Evolutionary conservation across 2,329 filamentous ascomycete genomes (phyloP).

Genomic region (Ceratocystis colombiana): DNA sequence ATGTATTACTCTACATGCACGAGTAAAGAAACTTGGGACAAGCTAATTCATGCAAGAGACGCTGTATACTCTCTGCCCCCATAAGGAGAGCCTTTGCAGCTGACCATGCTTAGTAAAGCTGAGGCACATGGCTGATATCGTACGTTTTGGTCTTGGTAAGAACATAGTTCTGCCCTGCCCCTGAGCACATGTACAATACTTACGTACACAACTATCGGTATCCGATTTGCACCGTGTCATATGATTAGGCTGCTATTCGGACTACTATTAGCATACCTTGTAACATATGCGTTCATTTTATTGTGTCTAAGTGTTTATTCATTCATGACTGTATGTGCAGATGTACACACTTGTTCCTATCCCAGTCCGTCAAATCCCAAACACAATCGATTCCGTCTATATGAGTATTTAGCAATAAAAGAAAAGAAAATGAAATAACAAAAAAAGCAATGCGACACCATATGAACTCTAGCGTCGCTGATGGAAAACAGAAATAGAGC

Average conservation of each 20-base stretch:
- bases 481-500: neutral
- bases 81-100: neutral
- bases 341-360: conserved; percentile 5
- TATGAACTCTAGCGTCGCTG: neutral
- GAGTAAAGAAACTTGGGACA: neutral
- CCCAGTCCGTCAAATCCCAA: neutral
- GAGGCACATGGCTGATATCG: neutral
- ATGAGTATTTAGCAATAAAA: neutral
- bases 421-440: neutral
- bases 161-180: neutral
- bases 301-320: neutral
- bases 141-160: neutral
- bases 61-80: neutral
- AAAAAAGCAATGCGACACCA: neutral
- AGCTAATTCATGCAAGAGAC: neutral
- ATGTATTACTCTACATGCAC: neutral
- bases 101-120: neutral
- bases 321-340: neutral
- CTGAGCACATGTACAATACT: neutral
- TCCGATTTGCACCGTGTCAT: neutral
- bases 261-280: too few species aligned
- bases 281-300: neutral
- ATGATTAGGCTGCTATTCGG: neutral
- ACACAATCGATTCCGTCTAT: neutral
- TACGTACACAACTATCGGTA: neutral